Evolutionary conservation across 257 asterid genomes (phyloP), one percentile per base, ranked within the genome.

Genomic region (Mitragyna speciosa): DNA sequence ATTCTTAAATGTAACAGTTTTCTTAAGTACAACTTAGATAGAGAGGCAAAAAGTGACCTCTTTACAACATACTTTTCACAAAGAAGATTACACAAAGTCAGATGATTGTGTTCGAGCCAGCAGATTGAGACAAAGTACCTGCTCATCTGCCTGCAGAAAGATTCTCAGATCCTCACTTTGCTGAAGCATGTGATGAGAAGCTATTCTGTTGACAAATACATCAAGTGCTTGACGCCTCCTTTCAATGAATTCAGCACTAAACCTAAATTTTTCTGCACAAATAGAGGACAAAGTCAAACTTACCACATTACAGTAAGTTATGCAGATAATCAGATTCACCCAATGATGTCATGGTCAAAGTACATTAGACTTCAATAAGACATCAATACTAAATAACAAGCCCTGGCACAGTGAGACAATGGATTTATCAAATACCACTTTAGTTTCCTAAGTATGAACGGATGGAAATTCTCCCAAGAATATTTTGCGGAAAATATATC

Each of bases 181-280:
- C 83, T 80, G 90, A 84, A 96, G 98, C 86, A 89, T 93, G 66
- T 85, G 92, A 88, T 93, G 99, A 70, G 95, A 89, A 81, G 98
- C 97, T 79, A 93, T 86, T 72, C 98, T 90, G 87, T 96, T 92
- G 85, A 96, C 89, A 87, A 96, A 96, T 48, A 93, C 82, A 85
- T 93, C 94, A 81, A 96, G 76, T 24, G 97, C 98, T 88, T 90
- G 97, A 76, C 99, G 97, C 89, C 99, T 89, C 98, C 92, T 94
- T 83, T 94, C 98, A 82, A 94, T 94, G 87, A 94, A 94, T 79
- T 94, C 98, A 47, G 99, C 97, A 86, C 91, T 92, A 86, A 92
- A 94, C 86, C 97, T 88, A 86, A 91, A 94, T 83, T 94, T 94
- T 87, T 94, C 98, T 94, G 95, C 76, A 58, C 47, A 77, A 68